Percentiles rank a stretch among this genome's conserved stretches.
Evolutionary conservation across 2,329 filamentous ascomycete genomes (phyloP).

Genomic region (Aotearoamyces nothofagi): DNA sequence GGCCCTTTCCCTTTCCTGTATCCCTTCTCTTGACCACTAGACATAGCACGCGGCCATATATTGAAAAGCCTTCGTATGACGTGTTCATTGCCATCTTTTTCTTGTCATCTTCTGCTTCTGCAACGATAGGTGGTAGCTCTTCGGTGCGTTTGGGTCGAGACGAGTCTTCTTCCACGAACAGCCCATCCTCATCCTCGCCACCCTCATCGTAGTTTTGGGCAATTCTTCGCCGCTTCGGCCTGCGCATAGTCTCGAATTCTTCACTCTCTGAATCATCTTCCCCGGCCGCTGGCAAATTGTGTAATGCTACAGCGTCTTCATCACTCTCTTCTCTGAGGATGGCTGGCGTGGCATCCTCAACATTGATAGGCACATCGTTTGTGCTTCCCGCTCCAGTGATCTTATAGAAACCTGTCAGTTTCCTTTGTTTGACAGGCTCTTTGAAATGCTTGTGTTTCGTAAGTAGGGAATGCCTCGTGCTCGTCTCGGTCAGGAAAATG

Average conservation of each 20-base stretch:
- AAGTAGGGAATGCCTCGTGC: conserved; percentile 71
- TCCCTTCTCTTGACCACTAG: conserved; percentile 72
- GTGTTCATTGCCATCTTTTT: conserved; percentile 83
- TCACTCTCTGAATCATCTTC: conserved; percentile 3
- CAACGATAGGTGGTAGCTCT: conserved; percentile 18
- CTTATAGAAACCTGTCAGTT: conserved; percentile 33
- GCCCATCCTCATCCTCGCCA: conserved; percentile 16
- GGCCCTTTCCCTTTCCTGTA: conserved; percentile 26
- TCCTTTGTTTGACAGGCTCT: conserved; percentile 36
- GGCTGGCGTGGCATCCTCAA: conserved; percentile 16
- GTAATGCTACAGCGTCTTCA: conserved; percentile 9
- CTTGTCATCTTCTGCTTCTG: conserved; percentile 47
- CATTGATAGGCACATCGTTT: conserved; percentile 30
- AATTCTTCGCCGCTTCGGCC: conserved; percentile 16
- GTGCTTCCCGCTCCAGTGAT: conserved; percentile 39
- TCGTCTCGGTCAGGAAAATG: conserved; percentile 80
- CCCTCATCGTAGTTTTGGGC: conserved; percentile 21
- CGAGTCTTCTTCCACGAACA: conserved; percentile 14
- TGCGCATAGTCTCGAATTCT: conserved; percentile 9
- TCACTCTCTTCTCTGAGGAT: conserved; percentile 13
- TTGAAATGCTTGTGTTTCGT: conserved; percentile 71
- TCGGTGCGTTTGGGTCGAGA: conserved; percentile 30
- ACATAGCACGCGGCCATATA: conserved; percentile 86
- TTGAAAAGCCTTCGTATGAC: conserved; percentile 87
- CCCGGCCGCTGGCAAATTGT: conserved; percentile 13